Evolutionary conservation across 176 grass and related monocot species (phyloP).

Genomic region (Cymbopogon citratus): DNA sequence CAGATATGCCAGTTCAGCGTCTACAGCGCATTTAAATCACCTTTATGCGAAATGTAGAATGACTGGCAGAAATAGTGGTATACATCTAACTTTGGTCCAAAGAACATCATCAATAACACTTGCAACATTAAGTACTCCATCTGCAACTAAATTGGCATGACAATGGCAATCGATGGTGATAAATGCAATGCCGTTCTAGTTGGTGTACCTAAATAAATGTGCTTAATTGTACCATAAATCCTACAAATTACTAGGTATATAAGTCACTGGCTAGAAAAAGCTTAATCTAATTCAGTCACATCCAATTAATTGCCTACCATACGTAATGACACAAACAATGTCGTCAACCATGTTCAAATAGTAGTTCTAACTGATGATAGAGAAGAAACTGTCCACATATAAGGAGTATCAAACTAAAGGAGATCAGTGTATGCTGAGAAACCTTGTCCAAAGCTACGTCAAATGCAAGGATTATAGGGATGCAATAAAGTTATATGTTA

Average conservation of each 20-base stretch:
- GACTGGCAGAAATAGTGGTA: not conserved
- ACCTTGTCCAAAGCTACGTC: slow-evolving; percentile 1
- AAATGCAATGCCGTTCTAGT: not conserved
- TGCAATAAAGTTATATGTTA: slow-evolving; percentile 24
- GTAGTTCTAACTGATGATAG: not conserved
- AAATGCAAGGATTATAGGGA: not conserved
- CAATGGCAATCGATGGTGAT: not conserved
- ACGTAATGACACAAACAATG: not conserved
- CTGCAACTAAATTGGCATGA: not conserved
- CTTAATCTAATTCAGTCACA: slow-evolving; percentile 5
- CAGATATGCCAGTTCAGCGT: not conserved
- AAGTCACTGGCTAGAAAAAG: slow-evolving; percentile 10
- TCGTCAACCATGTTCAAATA: no score
- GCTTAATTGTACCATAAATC: not conserved
- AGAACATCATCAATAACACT: not conserved
- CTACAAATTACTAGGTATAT: not conserved
- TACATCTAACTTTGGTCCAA: not conserved
- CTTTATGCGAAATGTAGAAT: not conserved
- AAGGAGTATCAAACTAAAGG: not conserved
- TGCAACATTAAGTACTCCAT: not conserved
- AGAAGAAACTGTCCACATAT: not conserved
- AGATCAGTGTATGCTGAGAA: not conserved
- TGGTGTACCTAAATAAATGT: not conserved
- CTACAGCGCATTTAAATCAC: not conserved
- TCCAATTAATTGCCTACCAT: not conserved